Evolutionary conservation across 306 rosid species (phyloP).

Genomic region (Fragaria iinumae): DNA sequence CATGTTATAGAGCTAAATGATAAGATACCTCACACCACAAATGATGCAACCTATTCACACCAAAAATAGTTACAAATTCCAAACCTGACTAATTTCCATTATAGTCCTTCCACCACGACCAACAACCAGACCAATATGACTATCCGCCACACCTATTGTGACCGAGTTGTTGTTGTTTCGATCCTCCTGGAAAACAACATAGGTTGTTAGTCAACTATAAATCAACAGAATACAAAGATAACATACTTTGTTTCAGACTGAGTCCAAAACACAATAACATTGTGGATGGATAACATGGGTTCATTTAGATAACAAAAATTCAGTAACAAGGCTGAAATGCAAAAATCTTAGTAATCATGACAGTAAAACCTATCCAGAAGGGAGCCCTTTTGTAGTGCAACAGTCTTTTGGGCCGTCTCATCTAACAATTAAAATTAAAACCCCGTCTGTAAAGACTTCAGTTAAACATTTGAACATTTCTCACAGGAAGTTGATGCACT

Average conservation of each 20-base stretch:
- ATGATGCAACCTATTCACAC: neutral
- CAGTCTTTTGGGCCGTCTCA: neutral
- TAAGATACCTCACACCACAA: neutral
- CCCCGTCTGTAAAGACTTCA: neutral
- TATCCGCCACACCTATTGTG: slow-evolving; percentile 89
- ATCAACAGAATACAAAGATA: neutral
- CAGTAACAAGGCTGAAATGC: neutral
- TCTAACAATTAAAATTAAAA: neutral
- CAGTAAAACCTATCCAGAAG: neutral
- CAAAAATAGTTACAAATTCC: slow-evolving; percentile 16
- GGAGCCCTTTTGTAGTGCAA: neutral
- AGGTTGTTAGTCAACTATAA: neutral
- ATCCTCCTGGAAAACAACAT: slow-evolving; percentile 73
- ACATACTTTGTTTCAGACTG: neutral
- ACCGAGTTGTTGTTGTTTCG: slow-evolving; percentile 62
- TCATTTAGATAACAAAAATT: neutral
- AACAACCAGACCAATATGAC: slow-evolving; percentile 89
- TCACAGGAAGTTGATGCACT: neutral
- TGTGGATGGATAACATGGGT: neutral
- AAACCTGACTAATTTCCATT: slow-evolving; percentile 92
- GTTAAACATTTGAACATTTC: neutral
- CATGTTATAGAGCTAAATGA: slow-evolving; percentile 17
- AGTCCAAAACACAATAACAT: neutral
- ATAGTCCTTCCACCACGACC: slow-evolving; percentile 99
- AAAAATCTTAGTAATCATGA: neutral